A percentile compares a stretch with the other conserved stretches of the same genome.
Conservation (phyloP, 441 rosid genomes). For the Brassica hybrid region DNA sequence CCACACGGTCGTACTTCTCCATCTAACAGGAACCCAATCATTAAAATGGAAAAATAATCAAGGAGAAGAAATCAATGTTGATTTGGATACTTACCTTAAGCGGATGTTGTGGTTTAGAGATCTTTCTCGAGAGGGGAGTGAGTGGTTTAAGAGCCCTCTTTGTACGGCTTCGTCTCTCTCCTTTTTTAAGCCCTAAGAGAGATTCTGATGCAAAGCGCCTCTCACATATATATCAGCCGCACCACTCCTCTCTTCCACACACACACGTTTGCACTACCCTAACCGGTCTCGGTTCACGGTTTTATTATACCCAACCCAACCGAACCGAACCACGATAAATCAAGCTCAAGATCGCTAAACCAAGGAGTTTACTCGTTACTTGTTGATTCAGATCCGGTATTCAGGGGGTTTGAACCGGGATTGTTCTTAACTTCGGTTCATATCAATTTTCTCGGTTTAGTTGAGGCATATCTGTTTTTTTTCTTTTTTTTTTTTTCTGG, state of each 20-base stretch:
- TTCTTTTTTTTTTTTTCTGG: background rate
- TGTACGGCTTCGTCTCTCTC: slow-evolving; percentile 46
- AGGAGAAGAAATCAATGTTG: slow-evolving; percentile 10
- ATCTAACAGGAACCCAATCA: slow-evolving; percentile 43
- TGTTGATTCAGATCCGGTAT: background rate
- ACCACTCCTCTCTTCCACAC: too few species aligned
- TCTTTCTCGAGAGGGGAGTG: slow-evolving; percentile 17
- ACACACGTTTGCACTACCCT: slow-evolving; percentile 47
- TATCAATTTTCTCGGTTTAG: too few species aligned
- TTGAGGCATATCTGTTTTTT: background rate
- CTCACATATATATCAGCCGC: slow-evolving; percentile 47
- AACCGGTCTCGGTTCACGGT: slow-evolving; percentile 36
- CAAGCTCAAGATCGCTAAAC: too few species aligned
- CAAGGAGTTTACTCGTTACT: too few species aligned
- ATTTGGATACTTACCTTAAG: slow-evolving; percentile 25
- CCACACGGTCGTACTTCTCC: slow-evolving; percentile 76
- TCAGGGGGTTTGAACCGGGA: background rate
- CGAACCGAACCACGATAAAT: slow-evolving; percentile 1
- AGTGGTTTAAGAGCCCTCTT: slow-evolving; percentile 37
- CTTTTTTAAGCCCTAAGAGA: slow-evolving; percentile 39
- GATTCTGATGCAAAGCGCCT: slow-evolving; percentile 18
- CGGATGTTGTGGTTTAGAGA: slow-evolving; percentile 28
- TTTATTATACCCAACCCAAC: background rate
- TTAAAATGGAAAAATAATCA: too few species aligned
- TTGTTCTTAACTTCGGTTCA: too few species aligned